These are phyloP conservation scores for Fraxinus excelsior DNA, from an alignment of 257 asterid species.

Conservation along the genomic window DNA sequence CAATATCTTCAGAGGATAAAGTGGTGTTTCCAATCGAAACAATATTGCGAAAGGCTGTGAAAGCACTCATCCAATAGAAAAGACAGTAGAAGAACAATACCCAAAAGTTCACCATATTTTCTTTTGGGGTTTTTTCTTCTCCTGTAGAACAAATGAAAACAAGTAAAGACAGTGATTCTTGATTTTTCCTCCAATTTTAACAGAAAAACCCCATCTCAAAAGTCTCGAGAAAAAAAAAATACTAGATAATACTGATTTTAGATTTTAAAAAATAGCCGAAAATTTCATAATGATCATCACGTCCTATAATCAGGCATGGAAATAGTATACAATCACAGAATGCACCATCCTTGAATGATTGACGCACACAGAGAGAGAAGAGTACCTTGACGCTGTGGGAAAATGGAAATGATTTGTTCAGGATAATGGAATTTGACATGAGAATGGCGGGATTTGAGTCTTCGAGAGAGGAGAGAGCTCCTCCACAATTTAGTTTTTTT, in stretches of 20 bases:
- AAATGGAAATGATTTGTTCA: background rate
- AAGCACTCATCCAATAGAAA: background rate
- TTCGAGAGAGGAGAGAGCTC: background rate
- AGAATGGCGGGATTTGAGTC: background rate
- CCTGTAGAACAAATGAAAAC: background rate
- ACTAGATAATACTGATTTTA: no score
- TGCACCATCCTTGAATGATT: background rate
- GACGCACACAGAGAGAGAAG: background rate
- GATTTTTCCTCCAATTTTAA: background rate
- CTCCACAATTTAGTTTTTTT: no score
- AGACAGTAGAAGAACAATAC: background rate
- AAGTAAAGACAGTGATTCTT: background rate
- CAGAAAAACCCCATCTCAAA: no score
- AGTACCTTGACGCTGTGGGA: background rate
- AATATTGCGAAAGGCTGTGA: conserved; percentile 11
- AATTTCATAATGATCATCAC: background rate
- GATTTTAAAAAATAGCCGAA: no score
- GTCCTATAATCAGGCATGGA: background rate
- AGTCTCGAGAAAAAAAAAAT: no score
- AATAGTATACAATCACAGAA: background rate
- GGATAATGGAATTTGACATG: background rate
- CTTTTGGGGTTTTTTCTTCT: background rate
- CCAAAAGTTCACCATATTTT: background rate
- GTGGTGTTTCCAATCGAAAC: conserved; percentile 21
- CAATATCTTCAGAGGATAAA: conserved; percentile 23